Evolutionary conservation across 2,329 filamentous ascomycete genomes (phyloP).

Genomic region (Corynespora cassiicola): DNA sequence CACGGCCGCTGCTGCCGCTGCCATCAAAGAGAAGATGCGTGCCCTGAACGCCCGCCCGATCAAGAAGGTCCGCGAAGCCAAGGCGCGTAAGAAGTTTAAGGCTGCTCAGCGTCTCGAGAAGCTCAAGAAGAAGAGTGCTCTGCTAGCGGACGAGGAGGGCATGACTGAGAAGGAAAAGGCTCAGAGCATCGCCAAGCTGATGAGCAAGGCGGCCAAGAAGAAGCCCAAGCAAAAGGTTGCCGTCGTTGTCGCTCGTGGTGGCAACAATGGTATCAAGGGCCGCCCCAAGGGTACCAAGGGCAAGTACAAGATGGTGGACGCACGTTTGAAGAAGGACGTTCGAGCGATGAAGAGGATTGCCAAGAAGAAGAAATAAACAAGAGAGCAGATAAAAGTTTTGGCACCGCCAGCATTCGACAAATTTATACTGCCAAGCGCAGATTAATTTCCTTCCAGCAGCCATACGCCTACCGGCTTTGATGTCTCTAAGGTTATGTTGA

Average conservation of each 20-base stretch:
- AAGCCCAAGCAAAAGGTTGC: constrained; percentile 84
- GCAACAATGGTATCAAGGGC: constrained; percentile 84
- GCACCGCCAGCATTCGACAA: too few species aligned
- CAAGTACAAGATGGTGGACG: constrained; percentile 95
- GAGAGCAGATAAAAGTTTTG: not conserved
- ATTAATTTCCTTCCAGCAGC: too few species aligned
- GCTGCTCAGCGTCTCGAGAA: constrained; percentile 90
- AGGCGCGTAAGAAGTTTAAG: constrained; percentile 97
- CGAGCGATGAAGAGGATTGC: constrained; percentile 80
- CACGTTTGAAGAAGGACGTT: constrained; percentile 95
- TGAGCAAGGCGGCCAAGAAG: constrained; percentile 82
- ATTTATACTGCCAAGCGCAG: too few species aligned
- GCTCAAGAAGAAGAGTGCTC: constrained; percentile 93
- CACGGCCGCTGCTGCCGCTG: constrained; percentile 83
- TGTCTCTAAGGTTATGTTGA: too few species aligned
- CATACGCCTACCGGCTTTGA: too few species aligned
- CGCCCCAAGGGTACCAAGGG: constrained; percentile 92
- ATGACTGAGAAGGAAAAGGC: constrained; percentile 98
- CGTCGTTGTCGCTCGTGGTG: constrained; percentile 85
- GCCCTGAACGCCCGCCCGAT: constrained; percentile 95
- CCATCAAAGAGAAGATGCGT: constrained; percentile 93
- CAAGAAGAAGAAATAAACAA: constrained; percentile 73
- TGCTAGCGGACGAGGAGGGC: constrained; percentile 86
- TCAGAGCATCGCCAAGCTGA: constrained; percentile 78
- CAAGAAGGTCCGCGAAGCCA: constrained; percentile 98